phyloP scores from a whole-genome alignment of 2,329 filamentous ascomycete species.

The Fusarium subglutinans region DNA sequence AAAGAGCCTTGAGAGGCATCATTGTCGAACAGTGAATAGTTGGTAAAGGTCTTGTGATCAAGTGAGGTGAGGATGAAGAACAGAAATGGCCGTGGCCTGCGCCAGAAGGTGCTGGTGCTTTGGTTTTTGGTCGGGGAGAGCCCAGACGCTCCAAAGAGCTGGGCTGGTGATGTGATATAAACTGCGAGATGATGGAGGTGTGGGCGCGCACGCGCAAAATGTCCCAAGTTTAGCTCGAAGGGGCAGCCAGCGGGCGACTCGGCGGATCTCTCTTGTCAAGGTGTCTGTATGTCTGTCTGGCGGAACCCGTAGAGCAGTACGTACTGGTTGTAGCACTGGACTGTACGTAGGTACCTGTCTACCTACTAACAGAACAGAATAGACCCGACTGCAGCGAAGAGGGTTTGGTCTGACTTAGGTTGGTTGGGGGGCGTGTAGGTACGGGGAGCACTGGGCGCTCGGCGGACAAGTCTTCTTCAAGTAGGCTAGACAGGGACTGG shows the following conservation, averaged over 20 bases:
- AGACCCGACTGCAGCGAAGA: conserved; percentile 13
- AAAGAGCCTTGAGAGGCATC: conserved; percentile 42
- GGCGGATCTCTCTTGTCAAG: conserved; percentile 24
- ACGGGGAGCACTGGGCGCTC: conserved; percentile 31
- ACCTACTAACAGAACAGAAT: background rate
- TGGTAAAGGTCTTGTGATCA: conserved; percentile 5
- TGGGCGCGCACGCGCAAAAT: conserved; percentile 42
- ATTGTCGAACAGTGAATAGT: conserved; percentile 30
- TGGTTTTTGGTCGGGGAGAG: conserved; percentile 35
- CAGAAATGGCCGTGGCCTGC: conserved; percentile 28
- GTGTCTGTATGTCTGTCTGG: conserved; percentile 17
- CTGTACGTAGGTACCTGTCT: background rate
- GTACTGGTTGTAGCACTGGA: conserved; percentile 14
- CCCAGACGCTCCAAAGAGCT: conserved; percentile 40
- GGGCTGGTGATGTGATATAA: conserved; percentile 43
- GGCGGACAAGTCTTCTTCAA: conserved; percentile 34
- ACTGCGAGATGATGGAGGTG: conserved; percentile 42
- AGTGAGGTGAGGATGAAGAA: conserved; percentile 9
- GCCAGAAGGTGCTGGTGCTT: conserved; percentile 37
- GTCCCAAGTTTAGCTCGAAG: conserved; percentile 40
- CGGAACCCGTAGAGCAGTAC: conserved; percentile 24
- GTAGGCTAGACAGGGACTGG: conserved; percentile 38
- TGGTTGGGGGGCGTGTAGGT: conserved; percentile 30
- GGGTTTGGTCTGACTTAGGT: conserved; percentile 1
- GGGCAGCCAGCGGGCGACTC: conserved; percentile 38